These are phyloP conservation scores for Tuber aestivum DNA, from an alignment of 495 filamentous ascomycete genomes.

Conservation along the genomic window DNA sequence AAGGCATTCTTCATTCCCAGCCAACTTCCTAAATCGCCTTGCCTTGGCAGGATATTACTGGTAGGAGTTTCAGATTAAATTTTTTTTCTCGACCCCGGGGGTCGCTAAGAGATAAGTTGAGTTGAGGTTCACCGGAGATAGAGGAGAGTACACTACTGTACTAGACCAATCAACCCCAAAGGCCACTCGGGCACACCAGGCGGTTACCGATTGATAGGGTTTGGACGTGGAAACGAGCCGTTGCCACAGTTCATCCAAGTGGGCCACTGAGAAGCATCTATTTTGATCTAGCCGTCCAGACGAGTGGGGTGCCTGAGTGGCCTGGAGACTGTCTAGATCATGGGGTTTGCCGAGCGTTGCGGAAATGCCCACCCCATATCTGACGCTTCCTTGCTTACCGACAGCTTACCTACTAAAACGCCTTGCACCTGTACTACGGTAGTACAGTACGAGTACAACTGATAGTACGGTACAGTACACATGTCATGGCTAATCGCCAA, in stretches of 20 bases:
- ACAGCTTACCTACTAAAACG: too few relatives aligned
- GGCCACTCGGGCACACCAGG: background rate
- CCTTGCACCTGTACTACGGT: background rate
- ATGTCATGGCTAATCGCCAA: background rate
- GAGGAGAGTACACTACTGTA: background rate
- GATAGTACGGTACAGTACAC: background rate
- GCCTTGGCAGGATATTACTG: background rate
- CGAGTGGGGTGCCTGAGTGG: background rate
- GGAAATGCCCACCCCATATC: background rate
- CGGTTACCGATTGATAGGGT: background rate
- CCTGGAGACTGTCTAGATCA: background rate
- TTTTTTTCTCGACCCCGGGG: background rate
- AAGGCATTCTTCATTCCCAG: background rate
- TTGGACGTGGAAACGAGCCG: background rate
- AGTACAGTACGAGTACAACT: too few relatives aligned
- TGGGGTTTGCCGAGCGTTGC: background rate
- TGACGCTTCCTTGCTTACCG: background rate
- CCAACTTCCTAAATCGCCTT: background rate
- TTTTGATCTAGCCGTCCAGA: background rate
- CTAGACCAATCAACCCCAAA: background rate
- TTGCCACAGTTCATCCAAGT: background rate
- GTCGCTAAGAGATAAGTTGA: background rate
- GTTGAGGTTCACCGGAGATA: background rate
- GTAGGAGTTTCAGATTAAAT: background rate
- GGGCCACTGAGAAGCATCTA: background rate